Evolutionary conservation across 768 basidiomycete species (phyloP), one percentile per base, ranked within the genome.

Genomic region (Cystofilobasidium macerans): DNA sequence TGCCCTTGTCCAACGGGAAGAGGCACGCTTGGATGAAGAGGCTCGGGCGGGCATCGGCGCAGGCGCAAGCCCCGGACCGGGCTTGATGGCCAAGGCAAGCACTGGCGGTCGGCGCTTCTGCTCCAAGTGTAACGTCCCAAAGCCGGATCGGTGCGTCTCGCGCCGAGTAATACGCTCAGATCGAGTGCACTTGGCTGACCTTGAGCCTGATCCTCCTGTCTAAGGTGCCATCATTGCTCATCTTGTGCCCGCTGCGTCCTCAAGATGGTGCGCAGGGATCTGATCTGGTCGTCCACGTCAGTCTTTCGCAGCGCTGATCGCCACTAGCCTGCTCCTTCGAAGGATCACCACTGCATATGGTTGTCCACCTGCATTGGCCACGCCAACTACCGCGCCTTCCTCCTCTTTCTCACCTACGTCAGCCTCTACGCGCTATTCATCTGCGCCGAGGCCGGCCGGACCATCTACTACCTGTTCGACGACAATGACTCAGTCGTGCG

Each of bases 271-370:
- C 30, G 30, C 43, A 24, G 18, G 5, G 3, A 6, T 40, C 14
- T 43, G n/a, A 3, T 11, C 26, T 24, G 12, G 13, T 42, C 45
- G 36, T 22, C 16, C 32, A 32, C 30, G 20, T 28, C 54, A 12
- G 24, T 33, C 56, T 22, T 30, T 33, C 33, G 54, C 40, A 9
- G 16, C 11, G n/a, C 40, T 40, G 5, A 3, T 43, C 26, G 12
- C 6, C 6, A 38, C 32, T 20, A 13, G 22, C 40, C 28, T 13
- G n/a, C 42, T 61, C 24, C 5, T 7, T 14, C 7, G 14, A 22
- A 62, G 61, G 64, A 65, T 22, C 64, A 65, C 35, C 64, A 65
- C 47, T 65, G 64, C 22, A 7, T 65, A 1, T 65, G 64, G 64
- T 47, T 65, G 0, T 26, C 28, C 5, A 58, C 64, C 2, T 65